A percentile compares a stretch with the other conserved stretches of the same genome.
These are phyloP conservation scores for Suillus luteus DNA, from an alignment of 768 basidiomycete genomes.

Conservation along the genomic window DNA sequence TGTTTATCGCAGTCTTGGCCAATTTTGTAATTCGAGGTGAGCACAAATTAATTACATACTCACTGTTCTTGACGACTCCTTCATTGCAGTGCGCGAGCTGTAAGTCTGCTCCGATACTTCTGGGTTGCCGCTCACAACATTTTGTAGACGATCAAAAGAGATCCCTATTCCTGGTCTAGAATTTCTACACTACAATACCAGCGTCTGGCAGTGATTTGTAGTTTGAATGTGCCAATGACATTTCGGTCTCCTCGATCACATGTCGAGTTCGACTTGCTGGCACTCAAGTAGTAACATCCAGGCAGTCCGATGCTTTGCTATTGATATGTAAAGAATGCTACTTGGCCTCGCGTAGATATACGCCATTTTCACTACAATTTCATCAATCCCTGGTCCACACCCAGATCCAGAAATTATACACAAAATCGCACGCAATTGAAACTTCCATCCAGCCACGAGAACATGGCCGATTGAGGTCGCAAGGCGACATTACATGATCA, in stretches of 20 bases:
- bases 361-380: neutral
- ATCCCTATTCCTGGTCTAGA: conserved; percentile 33
- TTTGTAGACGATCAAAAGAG: conserved; percentile 27
- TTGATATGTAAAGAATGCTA: neutral
- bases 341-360: neutral
- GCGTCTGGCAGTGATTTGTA: neutral
- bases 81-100: conserved; percentile 58
- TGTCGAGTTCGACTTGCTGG: neutral
- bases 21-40: conserved; percentile 88
- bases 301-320: neutral
- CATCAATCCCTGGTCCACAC: neutral
- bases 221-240: neutral
- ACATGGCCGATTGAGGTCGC: neutral
- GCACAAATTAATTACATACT: conserved; percentile 27
- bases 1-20: conserved; percentile 85
- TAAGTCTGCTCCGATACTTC: conserved; percentile 30
- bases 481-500: neutral
- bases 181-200: conserved; percentile 21
- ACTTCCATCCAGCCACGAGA: neutral
- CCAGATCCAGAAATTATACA: neutral
- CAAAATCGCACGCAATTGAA: neutral
- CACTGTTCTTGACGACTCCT: conserved; percentile 3
- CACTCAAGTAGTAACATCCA: neutral
- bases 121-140: neutral
- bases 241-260: neutral